A percentile compares a stretch with the other conserved stretches of the same genome.
phyloP scores from a whole-genome alignment of 2,329 filamentous ascomycete genomes.

The Fusarium palustre region DNA sequence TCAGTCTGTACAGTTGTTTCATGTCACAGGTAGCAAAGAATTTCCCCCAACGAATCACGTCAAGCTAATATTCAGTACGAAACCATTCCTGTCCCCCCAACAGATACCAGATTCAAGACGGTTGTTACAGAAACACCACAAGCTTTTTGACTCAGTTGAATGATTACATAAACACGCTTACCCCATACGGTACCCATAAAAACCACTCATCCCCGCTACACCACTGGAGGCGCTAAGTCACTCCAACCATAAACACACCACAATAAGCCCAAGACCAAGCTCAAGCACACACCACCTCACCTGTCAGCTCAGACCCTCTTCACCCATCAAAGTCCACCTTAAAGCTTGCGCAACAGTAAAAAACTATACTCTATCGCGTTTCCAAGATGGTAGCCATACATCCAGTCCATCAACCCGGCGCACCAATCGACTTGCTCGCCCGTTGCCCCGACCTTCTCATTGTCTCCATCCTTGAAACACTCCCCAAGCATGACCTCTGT shows the following conservation, averaged over 20 bases:
- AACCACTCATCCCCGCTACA: constrained; percentile 21
- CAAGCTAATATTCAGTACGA: not conserved
- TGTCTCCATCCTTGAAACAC: constrained; percentile 54
- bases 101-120: no score
- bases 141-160: not conserved
- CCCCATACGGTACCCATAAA: constrained; percentile 28
- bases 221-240: constrained; percentile 20
- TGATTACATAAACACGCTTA: constrained; percentile 30
- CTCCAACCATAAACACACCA: constrained; percentile 14
- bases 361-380: not conserved
- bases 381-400: constrained; percentile 22
- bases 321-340: not conserved
- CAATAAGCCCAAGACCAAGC: not conserved
- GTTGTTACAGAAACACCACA: not conserved
- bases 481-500: constrained; percentile 57
- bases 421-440: constrained; percentile 37
- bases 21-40: rapidly evolving
- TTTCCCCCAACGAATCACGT: not conserved
- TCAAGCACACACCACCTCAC: constrained; percentile 23
- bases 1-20: not conserved
- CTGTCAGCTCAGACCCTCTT: not conserved
- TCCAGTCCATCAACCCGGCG: constrained; percentile 6
- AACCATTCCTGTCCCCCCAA: not conserved
- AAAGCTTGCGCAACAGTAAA: not conserved
- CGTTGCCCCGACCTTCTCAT: constrained; percentile 56